Evolutionary conservation across 805 yeast species (phyloP).

Genomic region (Komagataella phaffii): DNA sequence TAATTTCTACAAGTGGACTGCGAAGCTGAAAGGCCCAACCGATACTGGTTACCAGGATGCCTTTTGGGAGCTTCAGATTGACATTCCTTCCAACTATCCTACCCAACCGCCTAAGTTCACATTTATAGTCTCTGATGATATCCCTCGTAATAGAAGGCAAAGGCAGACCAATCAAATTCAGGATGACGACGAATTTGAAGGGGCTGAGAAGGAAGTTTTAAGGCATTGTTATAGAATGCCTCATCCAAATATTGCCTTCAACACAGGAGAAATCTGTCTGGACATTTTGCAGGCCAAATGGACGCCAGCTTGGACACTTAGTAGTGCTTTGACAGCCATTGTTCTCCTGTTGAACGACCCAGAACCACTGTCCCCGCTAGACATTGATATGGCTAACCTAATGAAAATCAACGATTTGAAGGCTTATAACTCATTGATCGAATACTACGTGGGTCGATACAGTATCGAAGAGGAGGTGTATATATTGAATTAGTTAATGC

Average conservation of each 20-base stretch:
- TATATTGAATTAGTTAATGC: neutral
- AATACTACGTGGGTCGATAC: slow-evolving; percentile 19
- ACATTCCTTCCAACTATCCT: slow-evolving; percentile 39
- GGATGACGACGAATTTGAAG: neutral
- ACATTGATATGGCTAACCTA: slow-evolving; percentile 55
- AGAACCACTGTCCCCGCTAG: slow-evolving; percentile 60
- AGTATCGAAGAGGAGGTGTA: slow-evolving; percentile 4
- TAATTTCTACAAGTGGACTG: slow-evolving; percentile 37
- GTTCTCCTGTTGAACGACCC: slow-evolving; percentile 46
- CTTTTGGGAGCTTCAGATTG: slow-evolving; percentile 34
- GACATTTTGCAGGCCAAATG: slow-evolving; percentile 48
- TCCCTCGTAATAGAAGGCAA: neutral
- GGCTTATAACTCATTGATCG: slow-evolving; percentile 28
- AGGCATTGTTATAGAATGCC: slow-evolving; percentile 17
- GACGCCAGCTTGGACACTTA: slow-evolving; percentile 67
- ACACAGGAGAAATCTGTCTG: slow-evolving; percentile 59
- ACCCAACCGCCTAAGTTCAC: slow-evolving; percentile 39
- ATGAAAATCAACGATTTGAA: slow-evolving; percentile 30
- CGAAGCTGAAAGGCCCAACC: slow-evolving; percentile 35
- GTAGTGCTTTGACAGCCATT: slow-evolving; percentile 42
- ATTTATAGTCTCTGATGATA: slow-evolving; percentile 18
- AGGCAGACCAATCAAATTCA: neutral
- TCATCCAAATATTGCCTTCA: slow-evolving; percentile 35
- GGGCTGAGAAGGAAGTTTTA: neutral
- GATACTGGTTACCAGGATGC: slow-evolving; percentile 41